Base-by-base conservation (phyloP, 2,329 filamentous ascomycete species). In the Aspergillus novoparasiticus region DNA sequence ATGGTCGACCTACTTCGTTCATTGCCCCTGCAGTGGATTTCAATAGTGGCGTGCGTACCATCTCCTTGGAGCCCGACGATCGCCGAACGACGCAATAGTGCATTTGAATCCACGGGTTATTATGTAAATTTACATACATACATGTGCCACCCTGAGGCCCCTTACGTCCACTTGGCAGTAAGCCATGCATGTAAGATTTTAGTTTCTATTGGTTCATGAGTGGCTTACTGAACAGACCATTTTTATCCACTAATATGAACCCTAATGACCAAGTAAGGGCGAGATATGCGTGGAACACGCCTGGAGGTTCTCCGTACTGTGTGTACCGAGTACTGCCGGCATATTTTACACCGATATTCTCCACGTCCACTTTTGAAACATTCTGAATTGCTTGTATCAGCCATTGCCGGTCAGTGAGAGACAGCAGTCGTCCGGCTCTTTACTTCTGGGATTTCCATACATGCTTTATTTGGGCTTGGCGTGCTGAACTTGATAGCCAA, bases 21-120 rank as follows among this genome's bases (percentile, higher is more conserved):
- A 58, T 59, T 34, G 56, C 36, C 32, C 32, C 32, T 14, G n/a
- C 30, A 26, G 5, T 12, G 16, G 50, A 34, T 39, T 34, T 39
- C 34, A 34, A 58, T 53, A 54, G 56, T 58, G 55, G 55, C 55
- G 36, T 57, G 36, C 39, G 26, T 58, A 62, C 60, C 55, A 16
- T 39, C 46, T 45, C 32, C 12, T 28, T 26, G 60, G 60, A 62
- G 60, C 50, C 21, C 53, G 19, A 51, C 54, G 60, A 41, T 45
- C 53, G 19, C 50, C 50, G n/a, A 51, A 28, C 28, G 58, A 56
- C 14, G 46, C 48, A 45, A 58, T 62, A 54, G 55, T 32, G 46
- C 60, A 34, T 34, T 14, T 34, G 12, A 12, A 16, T n/a, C 23
- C 2, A 6, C 2, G 23, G 5, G 21, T 23, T 23, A 53, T 16